These are phyloP conservation scores for Azolla pinnata DNA, from an alignment of 75 land plant genomes.

Conservation along the genomic window DNA sequence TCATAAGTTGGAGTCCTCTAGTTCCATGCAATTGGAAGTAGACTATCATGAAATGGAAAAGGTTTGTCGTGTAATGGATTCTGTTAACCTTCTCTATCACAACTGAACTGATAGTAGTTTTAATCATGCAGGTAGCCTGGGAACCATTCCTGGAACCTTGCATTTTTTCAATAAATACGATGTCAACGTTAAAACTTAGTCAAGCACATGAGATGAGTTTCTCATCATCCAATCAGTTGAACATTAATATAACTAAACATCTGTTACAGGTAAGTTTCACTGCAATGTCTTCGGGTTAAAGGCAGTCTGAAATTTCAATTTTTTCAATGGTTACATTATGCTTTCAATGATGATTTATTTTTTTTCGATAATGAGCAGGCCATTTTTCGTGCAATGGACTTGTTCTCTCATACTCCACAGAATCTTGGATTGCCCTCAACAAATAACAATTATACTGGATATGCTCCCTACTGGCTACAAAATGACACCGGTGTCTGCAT, in stretches of 20 bases:
- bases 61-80: too few species aligned
- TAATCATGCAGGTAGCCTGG: constrained; percentile 64
- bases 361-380: constrained; percentile 29
- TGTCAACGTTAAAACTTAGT: too few species aligned
- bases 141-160: constrained; percentile 96
- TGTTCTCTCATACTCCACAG: constrained; percentile 43
- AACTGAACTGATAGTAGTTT: too few species aligned
- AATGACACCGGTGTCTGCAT: constrained; percentile 81
- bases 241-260: constrained; percentile 81
- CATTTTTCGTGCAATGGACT: constrained; percentile 40
- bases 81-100: too few species aligned
- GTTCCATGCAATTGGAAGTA: constrained; percentile 34
- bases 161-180: constrained; percentile 47
- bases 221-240: constrained; percentile 46
- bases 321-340: neutral
- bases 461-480: constrained; percentile 86
- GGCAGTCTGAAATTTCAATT: constrained; percentile 2
- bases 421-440: neutral
- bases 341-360: too few species aligned
- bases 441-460: constrained; percentile 27
- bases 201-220: too few species aligned
- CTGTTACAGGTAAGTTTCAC: constrained; percentile 95
- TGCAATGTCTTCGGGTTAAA: neutral
- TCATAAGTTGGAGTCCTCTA: constrained; percentile 23
- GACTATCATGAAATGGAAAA: constrained; percentile 89